Percentiles rank a stretch among this genome's conserved stretches.
Evolutionary conservation across 2,329 filamentous ascomycete species (phyloP).

Genomic region (Cercospora citrullina): DNA sequence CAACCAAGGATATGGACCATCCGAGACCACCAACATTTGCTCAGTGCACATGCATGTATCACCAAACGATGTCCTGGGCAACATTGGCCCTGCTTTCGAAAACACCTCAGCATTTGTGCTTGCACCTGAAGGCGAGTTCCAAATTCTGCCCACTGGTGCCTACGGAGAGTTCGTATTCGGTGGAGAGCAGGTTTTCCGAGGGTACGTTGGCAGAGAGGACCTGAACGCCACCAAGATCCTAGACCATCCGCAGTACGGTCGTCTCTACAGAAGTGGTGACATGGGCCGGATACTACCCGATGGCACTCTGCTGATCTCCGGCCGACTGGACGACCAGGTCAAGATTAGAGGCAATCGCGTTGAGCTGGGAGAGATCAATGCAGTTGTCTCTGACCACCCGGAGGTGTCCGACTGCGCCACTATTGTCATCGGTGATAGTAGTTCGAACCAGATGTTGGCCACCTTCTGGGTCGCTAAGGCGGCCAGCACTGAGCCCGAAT

Average conservation of each 20-base stretch:
- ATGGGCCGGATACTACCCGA: constrained; percentile 76
- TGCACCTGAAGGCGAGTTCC: constrained; percentile 44
- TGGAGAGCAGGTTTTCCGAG: constrained; percentile 73
- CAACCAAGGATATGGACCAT: constrained; percentile 81
- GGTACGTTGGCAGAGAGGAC: constrained; percentile 67
- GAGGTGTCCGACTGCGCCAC: constrained; percentile 64
- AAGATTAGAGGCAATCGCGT: constrained; percentile 80
- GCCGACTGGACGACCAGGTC: constrained; percentile 74
- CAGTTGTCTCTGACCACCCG: constrained; percentile 55
- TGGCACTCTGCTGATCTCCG: constrained; percentile 70
- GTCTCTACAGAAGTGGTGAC: constrained; percentile 80
- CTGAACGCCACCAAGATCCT: constrained; percentile 69
- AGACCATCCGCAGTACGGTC: constrained; percentile 65
- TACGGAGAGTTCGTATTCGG: constrained; percentile 85
- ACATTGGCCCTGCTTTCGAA: constrained; percentile 71
- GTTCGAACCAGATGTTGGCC: constrained; percentile 57
- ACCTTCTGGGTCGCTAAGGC: constrained; percentile 66
- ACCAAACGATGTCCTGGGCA: constrained; percentile 62
- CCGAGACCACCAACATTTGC: constrained; percentile 86
- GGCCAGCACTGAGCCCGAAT: not conserved
- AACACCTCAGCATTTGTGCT: constrained; percentile 77
- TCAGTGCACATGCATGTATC: constrained; percentile 66
- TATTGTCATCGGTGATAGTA: constrained; percentile 54
- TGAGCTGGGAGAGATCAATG: constrained; percentile 74
- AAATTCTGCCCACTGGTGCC: constrained; percentile 66